Percentiles rank a stretch among this genome's conserved stretches.
Evolutionary conservation across 352 stramenopile genomes (phyloP).

Genomic region (Phytophthora fragariae): DNA sequence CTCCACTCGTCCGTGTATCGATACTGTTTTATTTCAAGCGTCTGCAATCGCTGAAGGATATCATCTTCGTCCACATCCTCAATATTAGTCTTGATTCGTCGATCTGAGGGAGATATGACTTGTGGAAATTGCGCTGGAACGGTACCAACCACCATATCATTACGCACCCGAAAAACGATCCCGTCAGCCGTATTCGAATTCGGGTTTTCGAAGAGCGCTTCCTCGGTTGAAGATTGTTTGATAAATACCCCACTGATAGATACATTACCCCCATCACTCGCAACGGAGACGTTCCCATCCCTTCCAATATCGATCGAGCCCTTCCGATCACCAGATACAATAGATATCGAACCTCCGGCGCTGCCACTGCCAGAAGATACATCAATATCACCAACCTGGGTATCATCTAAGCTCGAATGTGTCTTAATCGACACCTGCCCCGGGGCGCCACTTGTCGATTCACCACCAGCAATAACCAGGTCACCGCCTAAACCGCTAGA

Average conservation of each 20-base stretch:
- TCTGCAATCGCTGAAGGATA: constrained; percentile 87
- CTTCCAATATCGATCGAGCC: constrained; percentile 28
- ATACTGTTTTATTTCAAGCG: constrained; percentile 90
- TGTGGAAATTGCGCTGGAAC: constrained; percentile 88
- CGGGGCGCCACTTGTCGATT: neutral
- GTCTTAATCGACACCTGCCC: constrained; percentile 23
- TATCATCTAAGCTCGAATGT: constrained; percentile 8
- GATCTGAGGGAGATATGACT: constrained; percentile 91
- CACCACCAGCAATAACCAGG: neutral
- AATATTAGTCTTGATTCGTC: constrained; percentile 93
- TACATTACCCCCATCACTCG: constrained; percentile 22
- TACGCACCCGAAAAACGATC: constrained; percentile 49
- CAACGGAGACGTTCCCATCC: constrained; percentile 27
- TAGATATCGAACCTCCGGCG: constrained; percentile 35
- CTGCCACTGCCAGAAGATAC: constrained; percentile 22
- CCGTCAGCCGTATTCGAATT: constrained; percentile 37
- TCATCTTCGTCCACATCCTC: constrained; percentile 85
- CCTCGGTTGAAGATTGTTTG: constrained; percentile 29
- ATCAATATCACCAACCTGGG: constrained; percentile 14
- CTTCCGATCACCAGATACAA: constrained; percentile 32
- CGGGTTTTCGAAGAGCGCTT: constrained; percentile 33
- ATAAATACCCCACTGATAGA: constrained; percentile 29
- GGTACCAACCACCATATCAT: constrained; percentile 56
- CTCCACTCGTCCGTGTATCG: constrained; percentile 92
- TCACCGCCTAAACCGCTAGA: neutral